Conservation (phyloP, 768 basidiomycete species). For the Auricularia auricula-judae region DNA sequence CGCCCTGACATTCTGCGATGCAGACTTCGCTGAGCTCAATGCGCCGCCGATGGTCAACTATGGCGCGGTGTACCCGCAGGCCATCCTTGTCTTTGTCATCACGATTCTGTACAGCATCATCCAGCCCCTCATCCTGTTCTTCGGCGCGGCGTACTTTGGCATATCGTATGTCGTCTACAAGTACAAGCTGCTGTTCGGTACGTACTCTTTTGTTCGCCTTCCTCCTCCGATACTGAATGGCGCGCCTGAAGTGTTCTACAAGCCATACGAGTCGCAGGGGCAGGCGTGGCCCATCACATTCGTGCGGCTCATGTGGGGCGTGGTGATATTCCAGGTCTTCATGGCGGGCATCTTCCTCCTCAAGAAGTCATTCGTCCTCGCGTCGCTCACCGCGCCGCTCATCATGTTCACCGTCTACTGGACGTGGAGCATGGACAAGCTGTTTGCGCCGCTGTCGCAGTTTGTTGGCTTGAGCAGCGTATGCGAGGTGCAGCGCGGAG, state of each 20-base stretch:
- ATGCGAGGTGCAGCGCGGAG: constrained; percentile 82
- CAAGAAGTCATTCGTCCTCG: constrained; percentile 45
- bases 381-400: constrained; percentile 62
- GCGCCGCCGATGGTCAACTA: constrained; percentile 98
- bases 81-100: constrained; percentile 91
- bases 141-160: constrained; percentile 96
- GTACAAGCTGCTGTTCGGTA: constrained; percentile 92
- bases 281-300: constrained; percentile 98
- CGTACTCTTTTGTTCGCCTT: constrained; percentile 17
- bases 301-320: constrained; percentile 81
- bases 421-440: constrained; percentile 65
- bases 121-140: constrained; percentile 88
- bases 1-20: not conserved
- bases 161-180: constrained; percentile 94
- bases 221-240: not conserved
- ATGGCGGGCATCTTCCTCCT: constrained; percentile 93
- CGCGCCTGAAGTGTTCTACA: constrained; percentile 72
- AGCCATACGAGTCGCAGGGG: constrained; percentile 94
- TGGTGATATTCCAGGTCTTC: constrained; percentile 88
- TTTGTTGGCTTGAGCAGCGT: constrained; percentile 81
- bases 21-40: constrained; percentile 93
- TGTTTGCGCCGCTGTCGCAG: constrained; percentile 62
- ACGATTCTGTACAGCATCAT: constrained; percentile 92
- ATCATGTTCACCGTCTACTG: constrained; percentile 64
- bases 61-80: constrained; percentile 93